Evolutionary conservation across 306 rosid species (phyloP), one percentile per base, ranked within the genome.

Genomic region (Malus sylvestris): DNA sequence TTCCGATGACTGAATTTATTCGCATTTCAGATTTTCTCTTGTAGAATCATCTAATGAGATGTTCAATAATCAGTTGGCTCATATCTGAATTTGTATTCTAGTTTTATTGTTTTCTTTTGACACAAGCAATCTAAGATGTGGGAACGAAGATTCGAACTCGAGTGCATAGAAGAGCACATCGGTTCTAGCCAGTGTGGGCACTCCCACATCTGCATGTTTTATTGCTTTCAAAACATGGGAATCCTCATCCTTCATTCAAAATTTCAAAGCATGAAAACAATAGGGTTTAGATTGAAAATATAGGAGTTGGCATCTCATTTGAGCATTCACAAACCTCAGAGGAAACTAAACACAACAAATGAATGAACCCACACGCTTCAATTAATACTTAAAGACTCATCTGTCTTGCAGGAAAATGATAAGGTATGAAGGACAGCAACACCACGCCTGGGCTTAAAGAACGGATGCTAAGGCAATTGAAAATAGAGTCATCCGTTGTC

Each of bases 281-380:
- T 49, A 61, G 40, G 63, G 69, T 76, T 55, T 73, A 45, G 60
- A 45, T 62, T 80, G 80, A 64, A 79, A 67, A 68, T 68, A 79
- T 63, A 82, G 78, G 73, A 72, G 57, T 79, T 58, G 85, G 75
- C 79, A 80, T 86, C 83, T 53, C 84, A 76, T 77, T 78, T 29
- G 72, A 75, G 81, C 81, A 77, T 75, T 76, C 76, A 80, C 73
- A 68, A 51, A 83, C 68, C 71, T 80, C 81, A 60, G 71, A 76
- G 73, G 73, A 80, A 71, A 68, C 84, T 57, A 46, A 58, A 79
- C 73, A 35, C 70, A 77, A 65, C 71, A 73, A 76, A 80, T 73
- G 82, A 76, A 80, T 77, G 82, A 80, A 80, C 55, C 58, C 74
- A 71, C 80, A 74, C 78, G 30, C 75, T 35, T 61, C 80, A 77